Base-by-base conservation (phyloP, 805 yeast genomes). In the Zygoascus bituminiphila region DNA sequence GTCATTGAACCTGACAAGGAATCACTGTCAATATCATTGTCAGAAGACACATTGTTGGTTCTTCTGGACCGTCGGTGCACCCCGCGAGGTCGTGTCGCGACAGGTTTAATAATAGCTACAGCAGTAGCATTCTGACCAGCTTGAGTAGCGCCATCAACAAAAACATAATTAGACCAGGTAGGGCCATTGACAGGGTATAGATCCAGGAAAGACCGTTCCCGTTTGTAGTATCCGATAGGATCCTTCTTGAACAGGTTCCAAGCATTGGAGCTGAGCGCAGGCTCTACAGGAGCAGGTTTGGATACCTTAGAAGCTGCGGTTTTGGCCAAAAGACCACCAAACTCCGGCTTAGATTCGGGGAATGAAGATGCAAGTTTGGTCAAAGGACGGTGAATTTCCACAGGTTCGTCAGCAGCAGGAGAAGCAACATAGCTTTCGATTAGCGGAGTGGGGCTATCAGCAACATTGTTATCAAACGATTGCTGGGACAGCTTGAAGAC, bases 171-270 rank as follows among this genome's bases (percentile, higher is more conserved):
- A 25, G 65, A 58, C 65, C 65, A 62, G 10, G 65, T 57, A 26
- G 62, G 63, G 2, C 63, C 55, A 47, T 61, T 56, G 31, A 55
- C 29, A 6, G 66, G 63, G 42, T 63, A 63, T 48, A 63, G 44
- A 15, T 55, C 60, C 24, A 63, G 55, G 41, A 55, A 51, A 8
- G 54, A 53, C 39, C 62, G 62, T 48, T 63, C 66, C 40, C 58
- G 59, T 41, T 50, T 52, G 53, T 54, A 57, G 44, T 60, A 62
- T 44, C 54, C 53, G 21, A 53, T 61, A 5, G 67, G 67, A 44
- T 61, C 57, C 19, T 57, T 39, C 51, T 55, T 47, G 31, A 62
- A 44, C 7, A 57, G 46, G 31, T 57, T 51, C 66, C 66, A 63
- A 41, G 57, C 57, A 15, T 58, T 60, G 26, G 62, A 59, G 15